phyloP scores from a whole-genome alignment of 495 filamentous ascomycete species.

The Trichoderma erinaceum region DNA sequence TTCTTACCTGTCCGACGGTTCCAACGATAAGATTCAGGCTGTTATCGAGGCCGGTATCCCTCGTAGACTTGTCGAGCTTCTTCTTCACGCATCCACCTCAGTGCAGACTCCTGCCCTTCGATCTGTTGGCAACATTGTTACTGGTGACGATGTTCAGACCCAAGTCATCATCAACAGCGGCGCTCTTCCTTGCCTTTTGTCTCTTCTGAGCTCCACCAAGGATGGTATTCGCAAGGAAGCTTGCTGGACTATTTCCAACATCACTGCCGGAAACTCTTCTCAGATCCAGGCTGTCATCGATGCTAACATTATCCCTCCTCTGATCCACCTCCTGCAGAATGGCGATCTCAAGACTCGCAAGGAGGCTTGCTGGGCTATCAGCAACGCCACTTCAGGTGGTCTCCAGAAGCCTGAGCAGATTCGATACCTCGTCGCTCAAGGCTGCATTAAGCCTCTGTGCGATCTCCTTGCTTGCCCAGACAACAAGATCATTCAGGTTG shows the following conservation, averaged over 20 bases:
- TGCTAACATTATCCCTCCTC: slow-evolving; percentile 89
- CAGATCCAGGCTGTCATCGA: slow-evolving; percentile 98
- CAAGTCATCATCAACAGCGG: slow-evolving; percentile 99
- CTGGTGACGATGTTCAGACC: slow-evolving; percentile 96
- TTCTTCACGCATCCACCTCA: slow-evolving; percentile 98
- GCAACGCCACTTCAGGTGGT: slow-evolving; percentile 95
- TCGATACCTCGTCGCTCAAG: slow-evolving; percentile 82
- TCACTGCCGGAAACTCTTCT: slow-evolving; percentile 94
- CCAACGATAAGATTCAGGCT: slow-evolving; percentile 99
- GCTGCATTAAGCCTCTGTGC: slow-evolving; percentile 96
- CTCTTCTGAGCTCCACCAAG: slow-evolving; percentile 90
- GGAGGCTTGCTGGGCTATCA: slow-evolving; percentile 99
- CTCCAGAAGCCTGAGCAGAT: slow-evolving; percentile 99
- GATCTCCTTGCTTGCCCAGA: slow-evolving; percentile 95
- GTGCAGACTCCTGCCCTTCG: slow-evolving; percentile 97
- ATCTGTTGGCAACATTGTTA: slow-evolving; percentile 98
- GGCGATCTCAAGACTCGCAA: slow-evolving; percentile 99
- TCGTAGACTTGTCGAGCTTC: slow-evolving; percentile 90
- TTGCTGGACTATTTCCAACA: slow-evolving; percentile 99
- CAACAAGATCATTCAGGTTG: slow-evolving; percentile 99
- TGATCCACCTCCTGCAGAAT: slow-evolving; percentile 91
- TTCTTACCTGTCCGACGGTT: slow-evolving; percentile 97
- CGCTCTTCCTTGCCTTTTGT: slow-evolving; percentile 81
- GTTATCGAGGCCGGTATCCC: slow-evolving; percentile 98
- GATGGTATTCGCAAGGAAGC: slow-evolving; percentile 99